Conservation (phyloP, 2,329 filamentous ascomycete genomes). For the Hortaea sp. region DNA sequence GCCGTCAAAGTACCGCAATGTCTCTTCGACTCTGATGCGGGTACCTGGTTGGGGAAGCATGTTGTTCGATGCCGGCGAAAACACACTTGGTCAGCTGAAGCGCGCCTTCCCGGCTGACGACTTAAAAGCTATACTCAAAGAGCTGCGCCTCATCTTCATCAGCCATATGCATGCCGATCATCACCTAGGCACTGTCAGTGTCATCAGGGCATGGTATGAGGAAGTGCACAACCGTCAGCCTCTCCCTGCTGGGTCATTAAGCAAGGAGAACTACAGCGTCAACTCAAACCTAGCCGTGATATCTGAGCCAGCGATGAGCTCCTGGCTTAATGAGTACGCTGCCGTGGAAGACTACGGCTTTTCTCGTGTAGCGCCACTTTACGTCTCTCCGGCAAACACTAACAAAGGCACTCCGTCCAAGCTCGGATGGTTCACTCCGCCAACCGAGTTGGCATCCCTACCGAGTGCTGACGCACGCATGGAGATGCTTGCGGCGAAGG, state of each 20-base stretch:
- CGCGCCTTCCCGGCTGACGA: conserved; percentile 59
- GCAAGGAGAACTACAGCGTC: conserved; percentile 14
- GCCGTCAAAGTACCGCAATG: conserved; percentile 91
- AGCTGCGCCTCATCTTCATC: conserved; percentile 79
- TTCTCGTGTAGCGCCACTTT: conserved; percentile 45
- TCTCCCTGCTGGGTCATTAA: conserved; percentile 8
- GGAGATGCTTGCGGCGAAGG: conserved; percentile 14
- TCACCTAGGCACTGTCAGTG: conserved; percentile 70
- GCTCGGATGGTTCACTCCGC: conserved; percentile 26
- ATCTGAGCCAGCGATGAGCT: conserved; percentile 60
- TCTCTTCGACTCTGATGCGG: conserved; percentile 75
- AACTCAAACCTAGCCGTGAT: conserved; percentile 49
- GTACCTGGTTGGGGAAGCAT: conserved; percentile 82
- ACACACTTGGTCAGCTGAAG: conserved; percentile 76
- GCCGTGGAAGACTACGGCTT: conserved; percentile 68
- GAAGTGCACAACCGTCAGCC: conserved; percentile 39
- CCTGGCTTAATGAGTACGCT: conserved; percentile 71
- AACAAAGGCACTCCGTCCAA: conserved; percentile 12
- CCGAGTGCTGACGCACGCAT: conserved; percentile 14
- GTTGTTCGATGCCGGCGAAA: conserved; percentile 84
- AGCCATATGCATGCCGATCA: conserved; percentile 95
- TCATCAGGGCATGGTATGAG: conserved; percentile 73
- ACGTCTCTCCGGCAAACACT: conserved; percentile 25
- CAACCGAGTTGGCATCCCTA: conserved; percentile 12
- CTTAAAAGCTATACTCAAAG: conserved; percentile 59